Percentiles rank a stretch among this genome's conserved stretches.
Evolutionary conservation across 2,329 filamentous ascomycete species (phyloP).

Genomic region (Grosmannia penicillata): DNA sequence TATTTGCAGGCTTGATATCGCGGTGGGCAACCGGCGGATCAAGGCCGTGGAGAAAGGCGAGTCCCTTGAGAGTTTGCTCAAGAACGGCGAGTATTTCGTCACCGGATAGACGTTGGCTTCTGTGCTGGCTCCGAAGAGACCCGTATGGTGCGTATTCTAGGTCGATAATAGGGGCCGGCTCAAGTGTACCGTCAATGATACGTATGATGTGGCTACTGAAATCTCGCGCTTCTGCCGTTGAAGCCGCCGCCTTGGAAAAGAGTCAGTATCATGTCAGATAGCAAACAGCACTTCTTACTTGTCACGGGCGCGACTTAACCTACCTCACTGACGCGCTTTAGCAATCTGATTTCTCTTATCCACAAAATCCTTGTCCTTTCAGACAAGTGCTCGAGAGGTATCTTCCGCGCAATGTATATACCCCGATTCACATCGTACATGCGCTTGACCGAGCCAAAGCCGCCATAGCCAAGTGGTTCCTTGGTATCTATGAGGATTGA

Average conservation of each 20-base stretch:
- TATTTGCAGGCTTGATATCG: constrained; percentile 19
- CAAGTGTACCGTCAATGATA: not conserved
- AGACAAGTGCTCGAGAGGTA: not conserved
- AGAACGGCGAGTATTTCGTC: constrained; percentile 4
- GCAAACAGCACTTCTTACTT: too few species aligned
- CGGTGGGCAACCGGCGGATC: constrained; percentile 43
- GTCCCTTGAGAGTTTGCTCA: not conserved
- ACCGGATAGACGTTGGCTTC: not conserved
- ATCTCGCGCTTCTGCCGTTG: not conserved
- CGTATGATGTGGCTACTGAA: not conserved
- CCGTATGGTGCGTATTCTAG: not conserved
- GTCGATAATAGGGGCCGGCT: not conserved
- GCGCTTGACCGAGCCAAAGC: not conserved
- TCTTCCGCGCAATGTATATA: not conserved
- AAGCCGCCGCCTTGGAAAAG: not conserved
- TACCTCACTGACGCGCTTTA: not conserved
- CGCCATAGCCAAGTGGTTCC: not conserved
- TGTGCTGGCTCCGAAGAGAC: not conserved
- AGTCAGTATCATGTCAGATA: too few species aligned
- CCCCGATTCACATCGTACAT: not conserved
- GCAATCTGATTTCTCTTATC: not conserved
- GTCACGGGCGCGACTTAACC: not conserved
- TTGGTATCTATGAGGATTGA: not conserved
- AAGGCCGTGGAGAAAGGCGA: not conserved
- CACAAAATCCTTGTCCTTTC: not conserved